Evolutionary conservation across 805 yeast genomes (phyloP), one percentile per base, ranked within the genome.

Genomic region (Myxozyma neglecta): DNA sequence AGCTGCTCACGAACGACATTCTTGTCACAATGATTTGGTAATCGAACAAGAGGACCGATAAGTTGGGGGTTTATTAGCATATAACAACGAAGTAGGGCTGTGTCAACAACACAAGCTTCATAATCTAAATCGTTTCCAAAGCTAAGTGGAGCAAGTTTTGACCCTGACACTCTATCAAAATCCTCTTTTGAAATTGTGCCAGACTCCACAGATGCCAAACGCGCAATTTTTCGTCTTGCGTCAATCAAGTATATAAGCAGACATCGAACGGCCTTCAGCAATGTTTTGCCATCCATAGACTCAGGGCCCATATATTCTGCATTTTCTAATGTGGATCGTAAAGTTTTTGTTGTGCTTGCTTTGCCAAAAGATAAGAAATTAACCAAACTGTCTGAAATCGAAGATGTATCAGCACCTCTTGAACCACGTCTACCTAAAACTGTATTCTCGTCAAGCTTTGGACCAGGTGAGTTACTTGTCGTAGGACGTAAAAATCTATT

Each of bases 1-100:
- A 90, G 79, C 54, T 82, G 80, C 10, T 75, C 72, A 53, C 83
- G 82, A 1, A 90, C 96, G 1, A 83, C 78, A 1, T 78, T 76
- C 4, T 86, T 80, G 68, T 87, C 86, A 75, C 97, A 90, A 67
- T 79, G 77, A 72, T 92, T 94, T 34, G 83, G 82, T 1, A 90
- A 80, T 53, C 98, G 79, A 5, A 93, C 78, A 20, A 93, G 81
- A 0, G 98, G 94, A 0, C 93, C 96, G 13, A 93, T 81, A 71
- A 93, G 78, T 64, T 87, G 81, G 0, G 89, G 88, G 57, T 84
- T 83, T 36, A 83, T 83, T n/a, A 84, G 71, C 60, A 85, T 77
- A 71, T 94, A 93, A 62, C 94, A 83, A 55, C 83, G 78, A 69
- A 93, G 90, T 18, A 94, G 77, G 0, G 90, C 80, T 0, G 96